Conservation (phyloP, 1,139 yeast genomes). For the Arxiozyma bovina region DNA sequence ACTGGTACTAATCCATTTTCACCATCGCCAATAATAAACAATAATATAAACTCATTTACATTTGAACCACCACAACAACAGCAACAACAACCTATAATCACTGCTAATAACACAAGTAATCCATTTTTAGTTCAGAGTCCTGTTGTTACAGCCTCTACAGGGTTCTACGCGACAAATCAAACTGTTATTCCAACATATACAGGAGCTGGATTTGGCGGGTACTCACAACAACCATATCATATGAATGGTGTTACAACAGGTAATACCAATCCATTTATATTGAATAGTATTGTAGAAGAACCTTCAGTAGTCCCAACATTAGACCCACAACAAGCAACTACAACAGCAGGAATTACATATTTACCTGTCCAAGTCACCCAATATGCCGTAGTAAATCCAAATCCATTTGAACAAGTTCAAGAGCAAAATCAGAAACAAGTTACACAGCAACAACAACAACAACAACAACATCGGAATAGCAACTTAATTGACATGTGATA, state of each 20-base stretch:
- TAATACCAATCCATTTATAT: constrained; percentile 26
- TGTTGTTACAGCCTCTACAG: constrained; percentile 2
- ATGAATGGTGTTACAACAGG: neutral
- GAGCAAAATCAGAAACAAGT: constrained; percentile 4
- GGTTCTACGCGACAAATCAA: constrained; percentile 15
- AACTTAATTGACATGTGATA: constrained; percentile 6
- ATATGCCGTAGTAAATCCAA: constrained; percentile 7
- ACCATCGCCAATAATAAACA: constrained; percentile 10
- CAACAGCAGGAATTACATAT: constrained; percentile 3
- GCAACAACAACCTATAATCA: constrained; percentile 14
- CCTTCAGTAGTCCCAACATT: constrained; percentile 3
- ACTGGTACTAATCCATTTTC: constrained; percentile 25
- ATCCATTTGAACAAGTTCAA: constrained; percentile 8
- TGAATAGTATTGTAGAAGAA: constrained; percentile 6
- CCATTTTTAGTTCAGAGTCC: constrained; percentile 6
- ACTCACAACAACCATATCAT: constrained; percentile 14
- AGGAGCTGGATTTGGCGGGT: constrained; percentile 54
- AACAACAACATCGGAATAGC: neutral
- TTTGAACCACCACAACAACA: constrained; percentile 10
- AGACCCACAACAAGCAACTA: constrained; percentile 2
- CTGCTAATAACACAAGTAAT: constrained; percentile 12
- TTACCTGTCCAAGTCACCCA: constrained; percentile 9
- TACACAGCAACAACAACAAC: constrained; percentile 5
- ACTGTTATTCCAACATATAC: constrained; percentile 35
- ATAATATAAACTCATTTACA: constrained; percentile 11